phyloP scores from a whole-genome alignment of 768 basidiomycete species.

The Pleurotus sapidus region DNA sequence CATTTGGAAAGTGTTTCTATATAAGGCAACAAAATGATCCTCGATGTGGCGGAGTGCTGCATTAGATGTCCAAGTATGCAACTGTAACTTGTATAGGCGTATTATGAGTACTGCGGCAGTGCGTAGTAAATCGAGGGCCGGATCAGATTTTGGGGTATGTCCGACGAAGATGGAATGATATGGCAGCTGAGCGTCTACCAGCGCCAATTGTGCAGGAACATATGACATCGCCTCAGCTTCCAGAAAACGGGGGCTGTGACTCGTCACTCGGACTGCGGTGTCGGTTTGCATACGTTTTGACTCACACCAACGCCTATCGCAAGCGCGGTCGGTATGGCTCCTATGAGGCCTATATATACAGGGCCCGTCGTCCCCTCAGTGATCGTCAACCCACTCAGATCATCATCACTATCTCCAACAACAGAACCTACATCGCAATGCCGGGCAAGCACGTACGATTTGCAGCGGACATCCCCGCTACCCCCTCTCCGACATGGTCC shows the following conservation, averaged over 20 bases:
- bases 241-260: conserved; percentile 1
- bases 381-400: no score
- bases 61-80: not conserved
- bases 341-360: no score
- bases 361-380: no score
- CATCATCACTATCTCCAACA: not conserved
- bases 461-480: conserved; percentile 31
- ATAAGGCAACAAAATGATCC: no score
- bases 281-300: not conserved
- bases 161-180: not conserved
- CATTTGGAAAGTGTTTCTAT: no score
- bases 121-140: no score
- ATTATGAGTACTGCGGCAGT: no score
- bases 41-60: no score
- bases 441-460: conserved; percentile 41
- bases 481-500: conserved; percentile 36
- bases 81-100: not conserved
- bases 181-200: not conserved
- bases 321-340: not conserved
- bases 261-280: not conserved
- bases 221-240: not conserved
- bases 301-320: conserved; percentile 5
- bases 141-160: not conserved
- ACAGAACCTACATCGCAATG: not conserved
- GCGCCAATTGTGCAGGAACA: not conserved